Base-by-base conservation (phyloP, 352 stramenopile species). In the Phytopythium chamaehyphon region DNA sequence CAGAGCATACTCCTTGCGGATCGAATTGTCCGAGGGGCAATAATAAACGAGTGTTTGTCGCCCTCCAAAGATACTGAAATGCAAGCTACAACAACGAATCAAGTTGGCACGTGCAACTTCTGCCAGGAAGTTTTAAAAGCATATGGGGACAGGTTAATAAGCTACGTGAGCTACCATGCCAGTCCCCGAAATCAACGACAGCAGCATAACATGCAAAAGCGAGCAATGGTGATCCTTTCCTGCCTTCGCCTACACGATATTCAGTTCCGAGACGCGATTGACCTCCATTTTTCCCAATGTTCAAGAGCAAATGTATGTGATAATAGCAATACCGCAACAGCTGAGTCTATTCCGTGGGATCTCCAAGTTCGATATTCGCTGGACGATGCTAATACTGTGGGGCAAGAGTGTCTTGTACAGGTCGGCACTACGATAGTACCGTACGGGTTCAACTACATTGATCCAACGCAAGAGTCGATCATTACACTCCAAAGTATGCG, bases 361-460 rank as follows among this genome's bases (percentile, higher is more conserved):
- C 23, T 79, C 6, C 69, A 85, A n/a, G 57, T 88, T 21, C 81
- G 88, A 45, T 78, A 88, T 47, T 58, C 71, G 12, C 69, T 87
- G 35, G 71, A 89, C 45, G 78, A 87, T 40, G 63, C 50, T 10
- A 79, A 64, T 0, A 81, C 72, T 1, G 76, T 87, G 19, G 78
- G 74, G 0, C 67, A 85, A 14, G 78, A 92, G 35, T 88, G 78
- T 10, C 58, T 82, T 38, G 64, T 90, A 18, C 66, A 86, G 51
- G 64, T 86, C 23, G 71, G 69, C 21, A 69, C 68, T 2, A 23
- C 82, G 14, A 62, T 55, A 10, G 59, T 88, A 18, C 62, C 70
- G 18, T 92, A 92, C 50, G 76, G 78, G 1, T 92, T 86, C 49
- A 79, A 78, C 36, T 92, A 85, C 40, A 22, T 65, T 18, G 69